A percentile compares a stretch with the other conserved stretches of the same genome.
Conservation (phyloP, 345 rosid genomes). For the Eucalyptus coolabah region DNA sequence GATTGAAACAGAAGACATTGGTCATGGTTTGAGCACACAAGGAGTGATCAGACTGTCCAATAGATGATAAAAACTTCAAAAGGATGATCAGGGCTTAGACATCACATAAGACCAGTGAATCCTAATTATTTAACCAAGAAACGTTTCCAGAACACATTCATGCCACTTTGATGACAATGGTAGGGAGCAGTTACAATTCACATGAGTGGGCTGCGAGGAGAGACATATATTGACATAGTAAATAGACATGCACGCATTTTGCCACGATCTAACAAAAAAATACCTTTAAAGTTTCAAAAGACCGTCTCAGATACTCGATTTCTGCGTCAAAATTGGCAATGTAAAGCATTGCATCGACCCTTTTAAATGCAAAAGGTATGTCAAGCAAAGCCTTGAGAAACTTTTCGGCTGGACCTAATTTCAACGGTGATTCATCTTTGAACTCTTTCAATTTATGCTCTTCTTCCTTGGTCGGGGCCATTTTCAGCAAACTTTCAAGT, state of each 20-base stretch:
- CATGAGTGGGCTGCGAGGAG: not conserved
- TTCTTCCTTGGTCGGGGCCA: constrained; percentile 95
- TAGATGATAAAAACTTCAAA: not conserved
- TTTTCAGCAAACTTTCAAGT: constrained; percentile 79
- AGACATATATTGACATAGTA: not conserved
- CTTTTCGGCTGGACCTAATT: constrained; percentile 90
- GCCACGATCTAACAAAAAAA: not conserved
- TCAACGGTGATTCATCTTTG: constrained; percentile 64
- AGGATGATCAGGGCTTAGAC: not conserved
- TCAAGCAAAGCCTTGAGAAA: constrained; percentile 76
- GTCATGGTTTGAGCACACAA: not conserved
- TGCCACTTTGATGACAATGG: not conserved
- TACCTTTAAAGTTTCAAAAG: constrained; percentile 79
- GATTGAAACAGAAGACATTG: not conserved
- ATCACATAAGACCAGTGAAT: not conserved
- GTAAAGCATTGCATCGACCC: constrained; percentile 89
- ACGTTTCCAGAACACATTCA: not conserved
- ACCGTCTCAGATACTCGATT: constrained; percentile 63
- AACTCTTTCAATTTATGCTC: constrained; percentile 66
- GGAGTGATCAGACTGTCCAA: not conserved
- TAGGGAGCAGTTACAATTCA: not conserved
- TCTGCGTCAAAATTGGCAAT: constrained; percentile 84
- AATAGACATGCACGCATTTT: not conserved
- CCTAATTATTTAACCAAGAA: not conserved
- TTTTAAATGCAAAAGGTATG: constrained; percentile 81